Evolutionary conservation across 1,284 basidiomycete species (phyloP), one percentile per base, ranked within the genome.

Genomic region (Fistulinella cinereoalba): DNA sequence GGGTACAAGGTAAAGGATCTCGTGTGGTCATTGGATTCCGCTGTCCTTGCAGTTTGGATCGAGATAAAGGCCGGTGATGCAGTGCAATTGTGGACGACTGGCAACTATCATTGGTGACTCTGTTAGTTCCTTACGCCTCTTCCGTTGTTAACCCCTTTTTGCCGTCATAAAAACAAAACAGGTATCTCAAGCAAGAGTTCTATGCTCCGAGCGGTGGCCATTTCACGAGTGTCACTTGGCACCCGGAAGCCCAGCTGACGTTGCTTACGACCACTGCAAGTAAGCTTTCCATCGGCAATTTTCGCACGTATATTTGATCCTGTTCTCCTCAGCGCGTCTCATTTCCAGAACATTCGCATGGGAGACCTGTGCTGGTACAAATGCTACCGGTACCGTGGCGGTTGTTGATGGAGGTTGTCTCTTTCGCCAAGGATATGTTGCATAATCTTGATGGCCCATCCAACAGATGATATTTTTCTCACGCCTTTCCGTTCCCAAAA

Each of bases 401-500:
- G 94, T 98, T 6, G 69, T 93, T n/a, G 95, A 99, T 62, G 96
- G 95, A 53, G 70, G 90, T 94, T 62, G 54, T 85, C 71, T 29
- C 18, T 16, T 28, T 37, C 12, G 37, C 10, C 9, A 21, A 21
- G 88, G 61, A 54, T 83, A 70, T 22, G 22, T 42, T 40, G 12
- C 19, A 28, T 44, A 21, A 18, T 49, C 43, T 51, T 27, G 46
- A 48, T 21, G 37, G 46, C 25, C 16, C 12, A 10, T 41, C 37
- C 9, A 10, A 47, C 48, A 94, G 87, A 79, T 3, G 73, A 74
- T n/a, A 71, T 92, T 39, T 78, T 95, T 4, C 71, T 98, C 36
- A 99, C 96, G 1, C 90, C 96, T 4, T 98, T 99, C 75, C 80
- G 94, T 28, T 81, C 83, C 4, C 92, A 97, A 70, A 97, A 96